Conservation (phyloP, 1,139 yeast species). For the Lizanozyma gosingica region DNA sequence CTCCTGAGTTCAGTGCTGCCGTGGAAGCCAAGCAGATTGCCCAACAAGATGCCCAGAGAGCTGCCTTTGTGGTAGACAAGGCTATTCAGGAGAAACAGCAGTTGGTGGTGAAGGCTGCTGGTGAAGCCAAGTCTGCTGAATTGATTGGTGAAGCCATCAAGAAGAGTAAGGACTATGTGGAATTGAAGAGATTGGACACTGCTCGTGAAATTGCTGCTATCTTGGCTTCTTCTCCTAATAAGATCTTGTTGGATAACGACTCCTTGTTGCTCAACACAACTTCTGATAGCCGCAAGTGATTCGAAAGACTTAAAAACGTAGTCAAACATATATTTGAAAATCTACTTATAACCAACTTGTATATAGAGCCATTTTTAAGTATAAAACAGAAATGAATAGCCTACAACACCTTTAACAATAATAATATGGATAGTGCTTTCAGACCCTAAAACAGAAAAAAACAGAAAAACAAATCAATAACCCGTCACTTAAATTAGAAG, state of each 20-base stretch:
- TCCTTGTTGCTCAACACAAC: constrained; percentile 85
- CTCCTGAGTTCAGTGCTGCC: constrained; percentile 96
- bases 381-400: too few relatives aligned
- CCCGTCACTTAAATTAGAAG: too few relatives aligned
- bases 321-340: too few relatives aligned
- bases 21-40: constrained; percentile 99
- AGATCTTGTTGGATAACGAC: constrained; percentile 84
- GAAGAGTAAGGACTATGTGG: constrained; percentile 91
- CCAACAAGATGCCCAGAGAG: constrained; percentile 98
- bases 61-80: constrained; percentile 92
- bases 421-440: too few relatives aligned
- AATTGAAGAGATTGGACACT: constrained; percentile 91
- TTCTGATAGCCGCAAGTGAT: constrained; percentile 46
- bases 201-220: constrained; percentile 92
- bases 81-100: constrained; percentile 98
- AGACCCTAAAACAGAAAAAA: too few relatives aligned
- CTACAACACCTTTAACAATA: too few relatives aligned
- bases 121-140: constrained; percentile 98
- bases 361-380: too few relatives aligned
- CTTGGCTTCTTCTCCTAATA: constrained; percentile 81
- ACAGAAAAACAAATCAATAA: too few relatives aligned
- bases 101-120: constrained; percentile 91
- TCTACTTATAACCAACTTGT: too few relatives aligned
- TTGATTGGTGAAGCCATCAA: constrained; percentile 98
- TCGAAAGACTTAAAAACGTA: neutral